Evolutionary conservation across 352 stramenopile species (phyloP), one percentile per base, ranked within the genome.

Genomic region (Phytophthora cryptogea): DNA sequence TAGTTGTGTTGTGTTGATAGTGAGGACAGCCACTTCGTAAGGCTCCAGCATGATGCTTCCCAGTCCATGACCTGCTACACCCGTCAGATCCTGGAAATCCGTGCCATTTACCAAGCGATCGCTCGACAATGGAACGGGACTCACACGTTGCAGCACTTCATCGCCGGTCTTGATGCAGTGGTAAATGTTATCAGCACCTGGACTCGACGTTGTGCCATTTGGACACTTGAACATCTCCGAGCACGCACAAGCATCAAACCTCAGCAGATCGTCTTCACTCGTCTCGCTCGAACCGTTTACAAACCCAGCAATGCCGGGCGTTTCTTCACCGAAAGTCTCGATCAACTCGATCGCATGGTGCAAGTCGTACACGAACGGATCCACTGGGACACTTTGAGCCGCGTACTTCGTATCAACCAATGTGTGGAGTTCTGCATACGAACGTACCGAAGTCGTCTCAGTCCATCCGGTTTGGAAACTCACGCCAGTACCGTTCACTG

Each of bases 171-270:
- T 92, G n/a, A 89, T 66, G 66, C 96, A 99, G 53, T 96, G 70
- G 54, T 85, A 85, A 13, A 98, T 88, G 40, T 80, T 70, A 27
- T 82, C 78, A 6, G 87, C 83, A 1, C 89, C 88, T 28, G 72
- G 51, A 5, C 57, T 45, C 0, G 81, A 90, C 2, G 63, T 84
- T 4, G 96, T 99, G 40, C 90, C 96, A 60, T 99, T 98, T 4
- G 96, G 97, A 63, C 97, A 99, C 53, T 96, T 90, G 45, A 98
- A 76, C 45, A 98, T 72, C 31, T 91, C 72, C 52, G 97, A 79
- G 56, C 97, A 99, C 31, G 95, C 83, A 60, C 96, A 99, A 14
- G 96, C 86, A 59, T 98, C 94, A 2, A 98, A 65, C 10, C 94
- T 74, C n/a, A 90, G 65, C 2, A 87, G 59, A 16, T 89, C 41